Percentiles rank a stretch among this genome's conserved stretches.
Conservation (phyloP, 2,329 filamentous ascomycete species). For the Ciborinia camelliae region DNA sequence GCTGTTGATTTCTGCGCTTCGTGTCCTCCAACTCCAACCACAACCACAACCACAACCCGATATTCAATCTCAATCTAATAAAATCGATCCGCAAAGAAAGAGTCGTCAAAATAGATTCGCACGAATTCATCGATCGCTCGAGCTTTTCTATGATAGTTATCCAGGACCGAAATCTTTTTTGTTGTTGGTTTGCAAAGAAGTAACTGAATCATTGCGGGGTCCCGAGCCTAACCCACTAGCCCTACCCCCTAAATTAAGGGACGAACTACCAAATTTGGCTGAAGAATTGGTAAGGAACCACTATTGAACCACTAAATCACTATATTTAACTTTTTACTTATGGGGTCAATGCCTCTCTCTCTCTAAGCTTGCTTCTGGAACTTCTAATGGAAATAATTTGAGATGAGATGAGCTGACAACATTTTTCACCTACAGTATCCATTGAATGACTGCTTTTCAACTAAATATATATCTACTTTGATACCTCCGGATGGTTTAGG, state of each 20-base stretch:
- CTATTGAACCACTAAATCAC: too few species aligned
- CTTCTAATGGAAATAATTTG: not conserved
- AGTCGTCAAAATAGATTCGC: slow-evolving; percentile 42
- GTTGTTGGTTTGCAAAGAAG: slow-evolving; percentile 41
- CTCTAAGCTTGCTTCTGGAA: not conserved
- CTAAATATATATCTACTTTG: slow-evolving; percentile 39
- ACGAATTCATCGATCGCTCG: slow-evolving; percentile 40
- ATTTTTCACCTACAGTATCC: slow-evolving; percentile 37
- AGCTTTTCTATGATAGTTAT: slow-evolving; percentile 42
- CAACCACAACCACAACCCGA: slow-evolving; percentile 39
- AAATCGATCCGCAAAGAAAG: slow-evolving; percentile 34
- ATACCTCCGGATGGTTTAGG: slow-evolving; percentile 35
- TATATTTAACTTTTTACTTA: not conserved
- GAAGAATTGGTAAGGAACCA: slow-evolving; percentile 41
- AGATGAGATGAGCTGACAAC: slow-evolving; percentile 7
- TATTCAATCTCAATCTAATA: slow-evolving; percentile 22
- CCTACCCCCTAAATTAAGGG: slow-evolving; percentile 38
- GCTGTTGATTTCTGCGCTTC: slow-evolving; percentile 40
- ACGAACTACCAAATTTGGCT: slow-evolving; percentile 40
- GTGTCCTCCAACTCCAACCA: slow-evolving; percentile 42
- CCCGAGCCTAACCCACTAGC: slow-evolving; percentile 39
- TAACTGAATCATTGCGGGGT: slow-evolving; percentile 38
- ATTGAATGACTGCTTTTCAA: slow-evolving; percentile 38
- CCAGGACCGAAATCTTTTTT: slow-evolving; percentile 41
- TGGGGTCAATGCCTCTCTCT: too few species aligned